Evolutionary conservation across 75 land plant species (phyloP).

Genomic region (Pseudotsuga menziesii): DNA sequence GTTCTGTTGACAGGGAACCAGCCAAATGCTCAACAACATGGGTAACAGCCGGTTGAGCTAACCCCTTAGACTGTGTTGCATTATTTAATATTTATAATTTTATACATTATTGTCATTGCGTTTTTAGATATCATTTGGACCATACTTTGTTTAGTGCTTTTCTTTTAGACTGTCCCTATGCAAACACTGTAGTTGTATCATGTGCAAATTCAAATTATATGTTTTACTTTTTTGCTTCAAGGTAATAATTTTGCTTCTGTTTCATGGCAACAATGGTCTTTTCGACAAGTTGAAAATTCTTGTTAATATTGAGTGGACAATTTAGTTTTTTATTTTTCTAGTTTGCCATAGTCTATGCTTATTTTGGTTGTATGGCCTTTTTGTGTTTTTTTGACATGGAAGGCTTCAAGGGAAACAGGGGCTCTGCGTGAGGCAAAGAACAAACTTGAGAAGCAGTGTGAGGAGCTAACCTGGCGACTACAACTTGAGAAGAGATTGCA

Average conservation of each 20-base stretch:
- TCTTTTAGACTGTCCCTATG: too few relatives aligned
- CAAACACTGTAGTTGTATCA: background rate
- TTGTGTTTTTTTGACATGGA: slow-evolving; percentile 6
- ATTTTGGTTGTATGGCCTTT: too few relatives aligned
- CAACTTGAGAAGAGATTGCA: slow-evolving; percentile 81
- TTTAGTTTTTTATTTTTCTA: too few relatives aligned
- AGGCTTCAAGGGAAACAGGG: slow-evolving; percentile 99
- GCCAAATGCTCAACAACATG: too few relatives aligned
- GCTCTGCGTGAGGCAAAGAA: slow-evolving; percentile 85
- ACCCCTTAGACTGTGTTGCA: too few relatives aligned
- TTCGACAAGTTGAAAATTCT: background rate
- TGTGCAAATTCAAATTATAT: slow-evolving; percentile 2
- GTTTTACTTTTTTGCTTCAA: background rate
- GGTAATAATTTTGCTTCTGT: background rate
- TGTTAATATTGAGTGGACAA: background rate
- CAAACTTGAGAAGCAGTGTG: slow-evolving; percentile 91
- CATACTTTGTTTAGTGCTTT: too few relatives aligned
- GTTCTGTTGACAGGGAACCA: too few relatives aligned
- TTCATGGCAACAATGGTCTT: background rate
- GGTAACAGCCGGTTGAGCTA: too few relatives aligned
- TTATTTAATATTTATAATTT: too few relatives aligned
- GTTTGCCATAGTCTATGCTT: too few relatives aligned
- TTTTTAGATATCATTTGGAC: too few relatives aligned
- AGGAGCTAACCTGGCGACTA: slow-evolving; percentile 85
- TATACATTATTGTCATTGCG: too few relatives aligned